phyloP scores from a whole-genome alignment of 768 basidiomycete species.

The Terana coerulea region DNA sequence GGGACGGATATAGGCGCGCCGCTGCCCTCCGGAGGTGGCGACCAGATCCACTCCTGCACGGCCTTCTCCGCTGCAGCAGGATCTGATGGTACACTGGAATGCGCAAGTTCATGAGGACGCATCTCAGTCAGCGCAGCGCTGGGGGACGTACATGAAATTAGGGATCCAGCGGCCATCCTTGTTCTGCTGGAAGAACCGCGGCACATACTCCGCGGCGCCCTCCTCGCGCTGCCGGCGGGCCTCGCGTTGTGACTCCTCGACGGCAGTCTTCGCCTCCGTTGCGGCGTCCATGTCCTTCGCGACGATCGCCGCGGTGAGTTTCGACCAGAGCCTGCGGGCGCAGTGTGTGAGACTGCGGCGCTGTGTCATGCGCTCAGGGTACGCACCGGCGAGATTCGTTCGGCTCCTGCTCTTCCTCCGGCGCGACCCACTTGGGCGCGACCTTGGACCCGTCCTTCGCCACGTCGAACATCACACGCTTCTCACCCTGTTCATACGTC shows the following conservation, averaged over 20 bases:
- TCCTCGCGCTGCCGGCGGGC: constrained; percentile 70
- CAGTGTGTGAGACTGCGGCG: background rate
- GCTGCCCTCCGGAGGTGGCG: constrained; percentile 11
- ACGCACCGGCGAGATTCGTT: constrained; percentile 84
- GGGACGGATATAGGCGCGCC: no score
- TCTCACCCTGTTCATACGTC: constrained; percentile 38
- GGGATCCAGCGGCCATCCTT: constrained; percentile 78
- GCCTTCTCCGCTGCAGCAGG: constrained; percentile 59
- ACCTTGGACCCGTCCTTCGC: constrained; percentile 67
- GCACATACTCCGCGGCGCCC: constrained; percentile 60
- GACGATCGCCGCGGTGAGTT: constrained; percentile 81
- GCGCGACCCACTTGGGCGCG: constrained; percentile 78
- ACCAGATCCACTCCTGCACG: constrained; percentile 82
- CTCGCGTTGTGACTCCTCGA: constrained; percentile 93
- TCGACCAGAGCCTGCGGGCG: constrained; percentile 64
- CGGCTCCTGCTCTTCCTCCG: constrained; percentile 83
- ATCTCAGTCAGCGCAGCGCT: constrained; percentile 5
- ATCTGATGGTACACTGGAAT: constrained; percentile 67
- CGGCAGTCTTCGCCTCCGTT: constrained; percentile 81
- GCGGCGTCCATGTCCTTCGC: constrained; percentile 93
- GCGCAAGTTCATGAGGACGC: background rate
- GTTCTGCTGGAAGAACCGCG: constrained; percentile 75
- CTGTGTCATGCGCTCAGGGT: background rate
- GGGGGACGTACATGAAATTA: constrained; percentile 60
- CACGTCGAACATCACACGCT: constrained; percentile 82